phyloP scores from a whole-genome alignment of 106 monocot genomes.

The Acorus gramineus region DNA sequence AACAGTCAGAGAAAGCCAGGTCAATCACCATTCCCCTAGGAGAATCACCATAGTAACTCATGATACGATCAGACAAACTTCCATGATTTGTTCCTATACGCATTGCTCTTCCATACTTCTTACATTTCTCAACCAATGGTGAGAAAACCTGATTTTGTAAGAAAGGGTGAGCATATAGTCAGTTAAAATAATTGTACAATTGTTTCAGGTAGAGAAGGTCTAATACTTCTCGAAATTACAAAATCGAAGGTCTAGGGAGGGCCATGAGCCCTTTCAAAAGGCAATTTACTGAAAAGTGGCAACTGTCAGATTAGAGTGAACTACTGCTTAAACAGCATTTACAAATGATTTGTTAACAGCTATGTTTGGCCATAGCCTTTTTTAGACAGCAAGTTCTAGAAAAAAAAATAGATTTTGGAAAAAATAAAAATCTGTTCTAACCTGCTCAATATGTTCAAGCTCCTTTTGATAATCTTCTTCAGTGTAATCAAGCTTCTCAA shows the following conservation, averaged over 20 bases:
- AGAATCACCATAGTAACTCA: constrained; percentile 99
- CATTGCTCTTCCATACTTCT: constrained; percentile 96
- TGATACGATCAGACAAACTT: constrained; percentile 98
- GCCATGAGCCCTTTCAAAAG: no score
- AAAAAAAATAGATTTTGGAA: not conserved
- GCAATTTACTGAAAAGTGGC: no score
- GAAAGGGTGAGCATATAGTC: not conserved
- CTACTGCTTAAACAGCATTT: no score
- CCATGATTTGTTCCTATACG: constrained; percentile 99
- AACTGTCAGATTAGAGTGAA: no score
- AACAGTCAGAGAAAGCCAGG: constrained; percentile 4
- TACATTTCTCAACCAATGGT: constrained; percentile 97
- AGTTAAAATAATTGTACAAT: not conserved
- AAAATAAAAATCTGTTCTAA: constrained; percentile 13
- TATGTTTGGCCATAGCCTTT: no score
- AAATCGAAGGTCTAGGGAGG: no score
- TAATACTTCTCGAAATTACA: no score
- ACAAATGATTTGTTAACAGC: no score
- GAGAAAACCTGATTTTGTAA: constrained; percentile 62
- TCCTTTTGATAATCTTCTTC: constrained; percentile 95
- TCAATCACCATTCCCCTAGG: constrained; percentile 91
- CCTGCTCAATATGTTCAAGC: constrained; percentile 97
- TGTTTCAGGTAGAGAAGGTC: no score
- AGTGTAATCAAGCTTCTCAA: constrained; percentile 75
- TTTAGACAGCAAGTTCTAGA: not conserved